Evolutionary conservation across 306 rosid genomes (phyloP).

Genomic region (Dryas drummondii): DNA sequence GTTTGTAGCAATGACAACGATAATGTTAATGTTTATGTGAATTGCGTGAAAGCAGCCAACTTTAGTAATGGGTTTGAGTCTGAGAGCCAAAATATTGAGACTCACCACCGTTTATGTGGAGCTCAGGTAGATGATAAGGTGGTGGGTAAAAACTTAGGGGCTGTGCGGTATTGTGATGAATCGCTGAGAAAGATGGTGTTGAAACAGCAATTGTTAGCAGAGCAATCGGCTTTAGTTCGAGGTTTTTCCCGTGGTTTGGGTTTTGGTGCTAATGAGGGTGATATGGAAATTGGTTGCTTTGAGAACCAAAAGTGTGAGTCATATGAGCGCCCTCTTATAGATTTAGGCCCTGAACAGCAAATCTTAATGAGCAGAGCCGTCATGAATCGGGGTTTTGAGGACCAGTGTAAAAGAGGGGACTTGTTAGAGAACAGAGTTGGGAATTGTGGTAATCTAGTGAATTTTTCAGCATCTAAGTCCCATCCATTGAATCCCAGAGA

Average conservation of each 20-base stretch:
- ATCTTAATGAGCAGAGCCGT: too few relatives aligned
- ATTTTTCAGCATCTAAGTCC: constrained; percentile 5
- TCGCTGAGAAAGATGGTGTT: constrained; percentile 21
- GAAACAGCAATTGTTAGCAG: constrained; percentile 20
- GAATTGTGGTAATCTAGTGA: background rate
- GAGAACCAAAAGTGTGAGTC: background rate
- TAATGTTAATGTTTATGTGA: background rate
- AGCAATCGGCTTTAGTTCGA: constrained; percentile 12
- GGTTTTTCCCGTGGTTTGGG: background rate
- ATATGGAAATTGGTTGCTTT: background rate
- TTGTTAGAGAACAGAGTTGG: constrained; percentile 7
- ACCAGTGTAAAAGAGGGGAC: background rate
- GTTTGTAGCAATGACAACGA: constrained; percentile 20
- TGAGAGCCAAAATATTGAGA: background rate
- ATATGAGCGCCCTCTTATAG: background rate
- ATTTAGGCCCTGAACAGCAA: constrained; percentile 6
- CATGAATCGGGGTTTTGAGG: too few relatives aligned
- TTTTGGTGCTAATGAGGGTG: constrained; percentile 4
- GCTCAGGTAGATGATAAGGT: background rate
- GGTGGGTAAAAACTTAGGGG: background rate
- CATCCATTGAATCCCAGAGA: constrained; percentile 24
- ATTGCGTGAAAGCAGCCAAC: background rate
- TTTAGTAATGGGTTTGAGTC: background rate
- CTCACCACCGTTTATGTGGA: background rate
- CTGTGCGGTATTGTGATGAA: background rate